Conservation (phyloP, 164 flowering plant genomes). For the Saururus chinensis region DNA sequence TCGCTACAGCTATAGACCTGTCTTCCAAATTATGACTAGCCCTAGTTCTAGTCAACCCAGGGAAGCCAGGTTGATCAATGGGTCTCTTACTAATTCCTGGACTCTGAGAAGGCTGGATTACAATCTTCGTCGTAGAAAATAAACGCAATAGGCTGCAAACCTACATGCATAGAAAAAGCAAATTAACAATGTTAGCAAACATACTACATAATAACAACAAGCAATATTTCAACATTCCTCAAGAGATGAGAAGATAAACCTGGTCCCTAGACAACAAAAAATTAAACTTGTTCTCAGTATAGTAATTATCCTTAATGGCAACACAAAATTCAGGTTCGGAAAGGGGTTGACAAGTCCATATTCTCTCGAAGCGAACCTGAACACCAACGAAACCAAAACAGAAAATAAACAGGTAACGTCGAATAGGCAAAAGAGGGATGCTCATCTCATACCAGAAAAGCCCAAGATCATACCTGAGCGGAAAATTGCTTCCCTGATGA, state of each 20-base stretch:
- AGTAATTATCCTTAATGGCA: conserved; percentile 60
- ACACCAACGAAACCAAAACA: background rate
- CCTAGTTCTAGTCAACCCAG: conserved; percentile 8
- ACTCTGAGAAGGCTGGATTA: conserved; percentile 6
- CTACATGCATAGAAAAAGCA: conserved; percentile 14
- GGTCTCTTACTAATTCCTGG: conserved; percentile 3
- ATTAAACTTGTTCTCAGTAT: conserved; percentile 34
- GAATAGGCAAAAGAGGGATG: background rate
- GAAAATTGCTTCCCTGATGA: conserved; percentile 43
- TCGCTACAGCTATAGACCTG: conserved; percentile 1
- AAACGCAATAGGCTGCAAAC: conserved; percentile 29
- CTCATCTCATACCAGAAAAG: background rate
- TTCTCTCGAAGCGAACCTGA: conserved; percentile 15
- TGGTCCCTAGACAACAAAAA: conserved; percentile 51
- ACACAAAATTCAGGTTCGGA: conserved; percentile 42
- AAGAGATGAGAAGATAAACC: conserved; percentile 21
- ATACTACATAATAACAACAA: background rate
- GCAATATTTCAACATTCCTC: background rate
- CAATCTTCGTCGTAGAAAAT: conserved; percentile 25
- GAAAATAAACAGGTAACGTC: background rate
- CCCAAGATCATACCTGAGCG: conserved; percentile 49
- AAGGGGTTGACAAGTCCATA: conserved; percentile 56
- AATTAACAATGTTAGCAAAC: background rate
- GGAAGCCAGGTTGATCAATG: background rate
- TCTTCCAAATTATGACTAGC: conserved; percentile 3